phyloP scores from a whole-genome alignment of 2,329 filamentous ascomycete species.

The Phymatotrichopsis omnivora region DNA sequence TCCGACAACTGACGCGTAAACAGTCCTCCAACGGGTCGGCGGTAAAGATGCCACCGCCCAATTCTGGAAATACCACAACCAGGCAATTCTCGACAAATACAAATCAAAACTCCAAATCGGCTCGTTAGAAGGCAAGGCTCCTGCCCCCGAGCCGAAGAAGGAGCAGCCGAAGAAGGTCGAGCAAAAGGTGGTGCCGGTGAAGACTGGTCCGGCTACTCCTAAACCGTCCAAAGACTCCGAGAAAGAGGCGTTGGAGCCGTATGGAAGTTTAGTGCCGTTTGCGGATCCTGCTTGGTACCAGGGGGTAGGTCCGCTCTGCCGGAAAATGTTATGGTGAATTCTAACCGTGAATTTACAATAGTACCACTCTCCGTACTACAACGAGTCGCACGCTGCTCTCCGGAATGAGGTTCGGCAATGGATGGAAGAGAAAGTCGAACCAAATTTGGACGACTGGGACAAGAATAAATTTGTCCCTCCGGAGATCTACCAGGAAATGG shows the following conservation, averaged over 20 bases:
- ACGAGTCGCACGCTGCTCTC: constrained; percentile 83
- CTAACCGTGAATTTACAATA: constrained; percentile 35
- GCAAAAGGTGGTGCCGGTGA: constrained; percentile 47
- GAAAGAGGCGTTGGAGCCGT: constrained; percentile 69
- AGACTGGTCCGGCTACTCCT: constrained; percentile 38
- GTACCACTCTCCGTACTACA: constrained; percentile 96
- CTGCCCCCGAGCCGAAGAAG: constrained; percentile 32
- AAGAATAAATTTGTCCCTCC: constrained; percentile 84
- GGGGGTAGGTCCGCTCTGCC: constrained; percentile 50
- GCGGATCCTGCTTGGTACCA: constrained; percentile 93
- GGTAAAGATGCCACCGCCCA: constrained; percentile 58
- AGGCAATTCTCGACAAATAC: constrained; percentile 52
- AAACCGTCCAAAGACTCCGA: constrained; percentile 39
- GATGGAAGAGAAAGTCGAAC: constrained; percentile 82
- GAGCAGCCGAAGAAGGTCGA: constrained; percentile 39
- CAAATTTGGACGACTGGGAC: constrained; percentile 91
- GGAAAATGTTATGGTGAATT: constrained; percentile 1
- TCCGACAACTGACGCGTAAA: no score
- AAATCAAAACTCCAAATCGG: constrained; percentile 50
- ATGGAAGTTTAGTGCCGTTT: constrained; percentile 79
- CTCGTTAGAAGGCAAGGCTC: constrained; percentile 77
- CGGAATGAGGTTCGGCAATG: constrained; percentile 85
- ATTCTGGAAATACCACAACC: constrained; percentile 60
- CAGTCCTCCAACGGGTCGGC: constrained; percentile 51
- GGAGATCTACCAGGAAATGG: constrained; percentile 90